These are phyloP conservation scores for Euptelea pleiosperma DNA, from an alignment of 164 flowering plant genomes.

Conservation along the genomic window DNA sequence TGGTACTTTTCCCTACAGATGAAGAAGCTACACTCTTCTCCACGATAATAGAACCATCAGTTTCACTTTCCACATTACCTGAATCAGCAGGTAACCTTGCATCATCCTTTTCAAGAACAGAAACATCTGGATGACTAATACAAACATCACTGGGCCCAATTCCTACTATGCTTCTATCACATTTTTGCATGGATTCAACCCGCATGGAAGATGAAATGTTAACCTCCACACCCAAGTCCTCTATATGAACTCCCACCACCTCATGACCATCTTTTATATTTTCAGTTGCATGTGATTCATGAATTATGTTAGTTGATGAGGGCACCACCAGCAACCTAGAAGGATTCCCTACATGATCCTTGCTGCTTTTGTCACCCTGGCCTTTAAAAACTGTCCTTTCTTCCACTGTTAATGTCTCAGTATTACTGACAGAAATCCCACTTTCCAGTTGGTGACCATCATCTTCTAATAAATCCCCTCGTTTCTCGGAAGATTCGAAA, in stretches of 20 bases:
- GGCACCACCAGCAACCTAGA: conserved; percentile 13
- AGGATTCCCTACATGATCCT: conserved; percentile 8
- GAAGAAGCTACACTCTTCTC: conserved; percentile 17
- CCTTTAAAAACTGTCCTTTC: conserved; percentile 15
- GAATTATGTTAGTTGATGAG: conserved; percentile 23
- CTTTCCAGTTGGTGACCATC: conserved; percentile 11
- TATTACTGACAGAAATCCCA: conserved; percentile 12
- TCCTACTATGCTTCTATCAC: conserved; percentile 11
- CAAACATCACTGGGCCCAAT: conserved; percentile 13
- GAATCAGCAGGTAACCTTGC: conserved; percentile 10
- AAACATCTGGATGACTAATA: conserved; percentile 10
- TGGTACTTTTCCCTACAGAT: conserved; percentile 9
- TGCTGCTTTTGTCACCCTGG: conserved; percentile 13
- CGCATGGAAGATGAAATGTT: conserved; percentile 10
- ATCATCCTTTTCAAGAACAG: conserved; percentile 19
- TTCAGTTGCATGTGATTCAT: conserved; percentile 17
- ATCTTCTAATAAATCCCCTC: conserved; percentile 4
- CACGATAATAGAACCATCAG: conserved; percentile 12
- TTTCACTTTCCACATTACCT: conserved; percentile 15
- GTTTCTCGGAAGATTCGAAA: conserved; percentile 8
- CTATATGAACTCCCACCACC: conserved; percentile 14
- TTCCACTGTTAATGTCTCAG: conserved; percentile 16
- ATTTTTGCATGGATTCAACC: conserved; percentile 19
- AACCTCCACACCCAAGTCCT: conserved; percentile 7
- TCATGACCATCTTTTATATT: conserved; percentile 14